phyloP scores from a whole-genome alignment of 2,329 filamentous ascomycete species.

The Fulvia fulva region DNA sequence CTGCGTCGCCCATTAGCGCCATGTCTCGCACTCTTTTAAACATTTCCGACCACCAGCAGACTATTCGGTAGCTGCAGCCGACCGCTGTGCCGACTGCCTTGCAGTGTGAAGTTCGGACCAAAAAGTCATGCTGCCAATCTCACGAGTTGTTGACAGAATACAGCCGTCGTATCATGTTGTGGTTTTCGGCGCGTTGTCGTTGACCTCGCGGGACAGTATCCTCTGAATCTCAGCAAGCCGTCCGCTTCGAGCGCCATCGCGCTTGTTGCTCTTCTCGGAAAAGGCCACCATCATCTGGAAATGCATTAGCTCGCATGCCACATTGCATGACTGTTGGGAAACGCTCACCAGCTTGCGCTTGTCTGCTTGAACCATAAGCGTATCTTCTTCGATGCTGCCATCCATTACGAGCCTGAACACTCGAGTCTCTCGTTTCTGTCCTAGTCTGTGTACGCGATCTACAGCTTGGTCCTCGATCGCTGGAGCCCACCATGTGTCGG shows the following conservation, averaged over 20 bases:
- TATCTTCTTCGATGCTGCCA: slow-evolving; percentile 72
- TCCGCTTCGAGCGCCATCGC: slow-evolving; percentile 50
- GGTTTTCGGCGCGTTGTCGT: not conserved
- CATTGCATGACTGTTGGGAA: not conserved
- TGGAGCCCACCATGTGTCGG: slow-evolving; percentile 85
- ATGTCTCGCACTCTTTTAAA: not conserved
- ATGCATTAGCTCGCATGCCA: not conserved
- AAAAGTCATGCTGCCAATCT: no score
- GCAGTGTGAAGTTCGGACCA: not conserved
- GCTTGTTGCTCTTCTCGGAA: slow-evolving; percentile 60
- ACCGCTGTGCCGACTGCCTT: not conserved
- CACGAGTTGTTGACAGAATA: no score
- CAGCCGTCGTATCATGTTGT: not conserved
- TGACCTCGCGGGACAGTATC: slow-evolving; percentile 29
- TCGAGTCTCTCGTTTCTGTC: slow-evolving; percentile 73
- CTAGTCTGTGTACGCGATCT: slow-evolving; percentile 82
- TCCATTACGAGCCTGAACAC: slow-evolving; percentile 82
- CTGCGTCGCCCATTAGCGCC: not conserved
- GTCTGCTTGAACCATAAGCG: slow-evolving; percentile 71
- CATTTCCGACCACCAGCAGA: not conserved
- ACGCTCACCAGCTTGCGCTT: slow-evolving; percentile 62
- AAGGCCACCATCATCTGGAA: slow-evolving; percentile 68
- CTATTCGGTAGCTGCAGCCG: not conserved
- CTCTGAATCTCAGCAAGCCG: slow-evolving; percentile 42
- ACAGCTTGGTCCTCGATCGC: slow-evolving; percentile 94